Evolutionary conservation across 2,329 filamentous ascomycete species (phyloP).

Genomic region (Amauroascus verrucosus): DNA sequence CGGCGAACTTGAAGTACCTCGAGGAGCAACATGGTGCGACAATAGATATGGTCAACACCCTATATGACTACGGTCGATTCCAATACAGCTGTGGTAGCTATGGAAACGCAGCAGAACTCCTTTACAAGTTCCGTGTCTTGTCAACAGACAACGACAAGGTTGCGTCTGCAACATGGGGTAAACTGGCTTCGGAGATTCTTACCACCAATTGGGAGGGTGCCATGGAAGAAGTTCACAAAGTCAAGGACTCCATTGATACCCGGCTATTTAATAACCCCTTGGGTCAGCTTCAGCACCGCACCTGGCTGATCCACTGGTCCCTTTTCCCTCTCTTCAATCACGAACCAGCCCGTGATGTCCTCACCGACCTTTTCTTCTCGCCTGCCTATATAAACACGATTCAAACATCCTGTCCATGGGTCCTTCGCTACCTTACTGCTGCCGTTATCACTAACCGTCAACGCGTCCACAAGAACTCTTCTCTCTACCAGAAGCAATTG

Average conservation of each 20-base stretch:
- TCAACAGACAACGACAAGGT: conserved; percentile 99
- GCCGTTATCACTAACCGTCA: conserved; percentile 89
- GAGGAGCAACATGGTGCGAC: conserved; percentile 96
- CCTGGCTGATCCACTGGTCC: conserved; percentile 96
- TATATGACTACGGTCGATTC: conserved; percentile 93
- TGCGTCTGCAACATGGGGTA: conserved; percentile 90
- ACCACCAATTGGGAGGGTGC: conserved; percentile 90
- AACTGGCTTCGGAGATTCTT: conserved; percentile 91
- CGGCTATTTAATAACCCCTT: conserved; percentile 94
- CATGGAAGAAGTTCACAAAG: conserved; percentile 81
- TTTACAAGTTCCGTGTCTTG: conserved; percentile 96
- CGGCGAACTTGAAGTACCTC: conserved; percentile 94
- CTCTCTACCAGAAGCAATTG: conserved; percentile 90
- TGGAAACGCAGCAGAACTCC: conserved; percentile 73
- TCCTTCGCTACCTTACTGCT: conserved; percentile 84
- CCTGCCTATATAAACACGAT: conserved; percentile 98
- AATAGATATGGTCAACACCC: conserved; percentile 85
- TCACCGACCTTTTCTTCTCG: conserved; percentile 95
- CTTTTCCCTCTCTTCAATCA: conserved; percentile 99
- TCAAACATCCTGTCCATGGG: conserved; percentile 94
- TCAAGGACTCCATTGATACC: conserved; percentile 84
- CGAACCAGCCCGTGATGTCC: conserved; percentile 75
- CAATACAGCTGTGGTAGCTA: conserved; percentile 98
- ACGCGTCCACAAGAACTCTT: conserved; percentile 65
- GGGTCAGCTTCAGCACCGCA: conserved; percentile 89